These are phyloP conservation scores for Paecilomyces sp. DNA, from an alignment of 2,329 filamentous ascomycete species.

Conservation along the genomic window DNA sequence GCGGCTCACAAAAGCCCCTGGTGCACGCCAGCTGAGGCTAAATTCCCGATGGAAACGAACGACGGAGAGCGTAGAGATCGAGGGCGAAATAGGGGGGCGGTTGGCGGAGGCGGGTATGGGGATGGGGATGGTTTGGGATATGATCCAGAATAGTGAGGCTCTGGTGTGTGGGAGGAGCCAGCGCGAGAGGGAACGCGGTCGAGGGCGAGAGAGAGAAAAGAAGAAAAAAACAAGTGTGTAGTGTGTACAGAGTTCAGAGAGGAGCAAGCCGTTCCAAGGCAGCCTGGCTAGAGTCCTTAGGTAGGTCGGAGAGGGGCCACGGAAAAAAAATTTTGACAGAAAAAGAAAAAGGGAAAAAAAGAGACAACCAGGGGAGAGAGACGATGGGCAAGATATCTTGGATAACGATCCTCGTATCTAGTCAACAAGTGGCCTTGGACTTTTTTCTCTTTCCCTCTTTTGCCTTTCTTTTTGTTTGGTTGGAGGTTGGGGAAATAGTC, in stretches of 20 bases:
- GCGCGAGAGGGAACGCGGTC: too few species aligned
- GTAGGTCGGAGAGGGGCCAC: neutral
- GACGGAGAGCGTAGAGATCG: neutral
- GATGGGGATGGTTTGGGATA: neutral
- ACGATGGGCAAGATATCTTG: neutral
- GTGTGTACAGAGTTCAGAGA: neutral
- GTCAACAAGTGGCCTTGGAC: neutral
- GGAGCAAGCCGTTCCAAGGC: neutral
- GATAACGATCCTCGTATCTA: neutral
- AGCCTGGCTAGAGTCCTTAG: neutral
- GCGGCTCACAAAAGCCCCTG: conserved; percentile 1
- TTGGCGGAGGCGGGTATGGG: neutral
- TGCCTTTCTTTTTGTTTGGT: neutral
- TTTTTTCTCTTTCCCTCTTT: neutral
- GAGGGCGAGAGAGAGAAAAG: too few species aligned
- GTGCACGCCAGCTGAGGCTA: conserved; percentile 1
- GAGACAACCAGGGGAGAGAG: neutral
- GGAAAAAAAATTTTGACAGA: neutral
- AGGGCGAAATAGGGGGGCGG: neutral
- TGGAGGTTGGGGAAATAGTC: neutral
- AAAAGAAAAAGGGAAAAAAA: neutral
- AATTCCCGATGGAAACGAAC: conserved; percentile 1
- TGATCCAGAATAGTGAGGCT: neutral
- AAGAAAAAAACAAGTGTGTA: neutral
- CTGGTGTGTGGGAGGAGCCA: neutral